Conservation (phyloP, 768 basidiomycete genomes). For the Lactifluus volemus region DNA sequence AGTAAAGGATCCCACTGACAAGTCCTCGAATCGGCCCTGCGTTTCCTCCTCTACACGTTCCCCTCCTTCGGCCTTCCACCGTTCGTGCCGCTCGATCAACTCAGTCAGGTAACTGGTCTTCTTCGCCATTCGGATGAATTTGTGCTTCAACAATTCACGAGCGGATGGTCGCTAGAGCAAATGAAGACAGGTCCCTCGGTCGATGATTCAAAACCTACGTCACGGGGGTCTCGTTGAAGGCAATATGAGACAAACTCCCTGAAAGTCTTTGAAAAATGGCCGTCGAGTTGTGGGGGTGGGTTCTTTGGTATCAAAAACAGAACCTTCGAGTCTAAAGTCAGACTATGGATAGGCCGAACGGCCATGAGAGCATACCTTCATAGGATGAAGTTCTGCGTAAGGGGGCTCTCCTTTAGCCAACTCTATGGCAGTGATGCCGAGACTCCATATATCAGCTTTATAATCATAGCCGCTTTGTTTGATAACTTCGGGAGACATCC, state of each 20-base stretch:
- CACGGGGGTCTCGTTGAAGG: slow-evolving; percentile 87
- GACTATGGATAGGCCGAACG: background rate
- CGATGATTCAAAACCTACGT: slow-evolving; percentile 40
- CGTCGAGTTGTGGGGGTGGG: slow-evolving; percentile 84
- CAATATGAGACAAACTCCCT: slow-evolving; percentile 91
- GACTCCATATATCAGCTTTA: slow-evolving; percentile 98
- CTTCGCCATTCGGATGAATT: slow-evolving; percentile 91
- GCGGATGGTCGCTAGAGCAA: slow-evolving; percentile 75
- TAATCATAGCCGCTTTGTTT: slow-evolving; percentile 99
- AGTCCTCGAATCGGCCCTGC: slow-evolving; percentile 48
- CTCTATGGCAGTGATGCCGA: slow-evolving; percentile 97
- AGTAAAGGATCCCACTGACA: slow-evolving; percentile 36
- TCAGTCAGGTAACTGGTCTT: slow-evolving; percentile 93
- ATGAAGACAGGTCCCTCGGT: slow-evolving; percentile 15
- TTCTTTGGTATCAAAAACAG: slow-evolving; percentile 98
- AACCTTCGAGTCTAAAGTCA: slow-evolving; percentile 43
- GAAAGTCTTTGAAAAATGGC: slow-evolving; percentile 87
- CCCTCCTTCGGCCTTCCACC: slow-evolving; percentile 89
- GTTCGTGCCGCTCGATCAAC: slow-evolving; percentile 87
- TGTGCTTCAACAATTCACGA: slow-evolving; percentile 92
- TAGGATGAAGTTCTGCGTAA: slow-evolving; percentile 96
- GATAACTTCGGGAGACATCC: slow-evolving; percentile 99
- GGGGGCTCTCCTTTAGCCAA: slow-evolving; percentile 97
- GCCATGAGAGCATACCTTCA: slow-evolving; percentile 62
- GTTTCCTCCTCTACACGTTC: slow-evolving; percentile 67